Evolutionary conservation across 352 stramenopile genomes (phyloP), one percentile per base, ranked within the genome.

Genomic region (Globisporangium polare): DNA sequence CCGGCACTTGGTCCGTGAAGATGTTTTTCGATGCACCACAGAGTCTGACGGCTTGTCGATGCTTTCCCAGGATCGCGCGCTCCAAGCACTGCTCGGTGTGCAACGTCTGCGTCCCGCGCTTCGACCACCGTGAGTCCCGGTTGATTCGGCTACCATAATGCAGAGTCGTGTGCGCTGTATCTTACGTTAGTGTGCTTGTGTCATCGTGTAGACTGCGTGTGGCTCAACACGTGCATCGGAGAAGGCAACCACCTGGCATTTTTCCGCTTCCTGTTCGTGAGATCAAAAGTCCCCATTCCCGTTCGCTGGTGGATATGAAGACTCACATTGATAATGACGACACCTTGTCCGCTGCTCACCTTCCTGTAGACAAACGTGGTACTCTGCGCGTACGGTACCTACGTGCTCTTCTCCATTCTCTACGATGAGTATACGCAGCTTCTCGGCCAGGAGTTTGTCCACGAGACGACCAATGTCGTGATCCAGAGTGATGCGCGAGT

Each of bases 1-100:
- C 26, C 6, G 27, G 22, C 10, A 17, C 12, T 17, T 20, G 9
- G 18, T 9, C 18, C 6, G 6, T 35, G 13, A 22, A 18, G 5
- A 35, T 22, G 46, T 27, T 10, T 22, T 15, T 5, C 12, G 6
- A 22, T 33, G 46, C 29, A n/a, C 17, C 12, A 37, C 5, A 7
- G 10, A 10, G 13, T 26, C 2, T 56, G 3, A 17, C 9, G 10
- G 9, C 3, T 54, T 33, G 2, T n/a, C 6, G 43, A 17, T 54
- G 18, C 33, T 51, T 18, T 27, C 31, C 17, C 52, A 87, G 77
- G 54, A 63, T 82, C 29, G 78, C 79, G 49, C 70, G 81, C n/a
- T 89, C 77, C 58, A 89, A 88, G 71, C 77, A 89, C 58, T 91
- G 79, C 57, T 71, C 70, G 4, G 49, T 88, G 45, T 91, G 81